A percentile compares a stretch with the other conserved stretches of the same genome.
Conservation (phyloP, 306 rosid genomes). For the Nissolia schottii region DNA sequence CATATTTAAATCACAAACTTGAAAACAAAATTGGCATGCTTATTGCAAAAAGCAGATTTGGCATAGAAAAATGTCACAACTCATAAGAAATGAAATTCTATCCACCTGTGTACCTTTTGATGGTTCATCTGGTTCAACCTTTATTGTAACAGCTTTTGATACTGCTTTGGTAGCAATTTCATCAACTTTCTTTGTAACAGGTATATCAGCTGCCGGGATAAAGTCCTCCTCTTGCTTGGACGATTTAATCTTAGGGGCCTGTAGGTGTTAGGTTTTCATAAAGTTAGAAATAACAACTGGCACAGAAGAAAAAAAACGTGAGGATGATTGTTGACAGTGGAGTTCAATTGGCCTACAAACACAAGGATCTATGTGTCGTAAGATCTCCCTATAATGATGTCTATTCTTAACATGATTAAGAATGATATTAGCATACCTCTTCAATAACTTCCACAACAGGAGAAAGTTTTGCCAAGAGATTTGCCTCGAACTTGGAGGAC, state of each 20-base stretch:
- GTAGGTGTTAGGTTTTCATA: constrained; percentile 22
- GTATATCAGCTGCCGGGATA: constrained; percentile 33
- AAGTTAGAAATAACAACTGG: constrained; percentile 7
- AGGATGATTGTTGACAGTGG: not conserved
- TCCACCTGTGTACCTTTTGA: constrained; percentile 45
- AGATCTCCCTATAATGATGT: not conserved
- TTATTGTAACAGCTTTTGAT: too few species aligned
- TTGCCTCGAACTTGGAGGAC: constrained; percentile 11
- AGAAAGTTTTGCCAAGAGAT: constrained; percentile 12
- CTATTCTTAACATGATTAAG: constrained; percentile 14
- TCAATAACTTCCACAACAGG: constrained; percentile 31
- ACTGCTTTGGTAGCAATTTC: not conserved
- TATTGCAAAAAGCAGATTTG: not conserved
- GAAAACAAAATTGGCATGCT: not conserved
- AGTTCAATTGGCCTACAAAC: not conserved
- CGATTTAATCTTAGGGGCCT: constrained; percentile 36
- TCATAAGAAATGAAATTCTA: not conserved
- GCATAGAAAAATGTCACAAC: not conserved
- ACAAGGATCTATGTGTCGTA: not conserved
- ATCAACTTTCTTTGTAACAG: constrained; percentile 21
- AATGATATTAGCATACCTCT: constrained; percentile 38
- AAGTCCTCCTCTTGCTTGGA: constrained; percentile 8
- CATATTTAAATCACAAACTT: not conserved
- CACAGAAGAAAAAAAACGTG: not conserved
- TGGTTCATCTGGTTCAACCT: too few species aligned